A percentile compares a stretch with the other conserved stretches of the same genome.
Evolutionary conservation across 495 filamentous ascomycete genomes (phyloP).

Genomic region (Neurospora hispaniola): DNA sequence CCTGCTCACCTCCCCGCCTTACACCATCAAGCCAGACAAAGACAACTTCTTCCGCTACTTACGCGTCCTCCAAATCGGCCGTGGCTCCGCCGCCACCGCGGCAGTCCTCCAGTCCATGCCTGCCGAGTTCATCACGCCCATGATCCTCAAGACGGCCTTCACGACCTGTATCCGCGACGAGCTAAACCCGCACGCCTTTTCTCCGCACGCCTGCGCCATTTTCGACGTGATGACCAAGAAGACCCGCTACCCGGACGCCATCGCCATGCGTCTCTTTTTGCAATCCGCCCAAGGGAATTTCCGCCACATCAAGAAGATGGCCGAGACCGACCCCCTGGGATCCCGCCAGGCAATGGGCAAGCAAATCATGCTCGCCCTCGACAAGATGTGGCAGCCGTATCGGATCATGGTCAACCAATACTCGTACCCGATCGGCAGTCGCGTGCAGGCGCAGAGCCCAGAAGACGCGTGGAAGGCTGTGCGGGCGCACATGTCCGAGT

Average conservation of each 20-base stretch:
- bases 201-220: conserved; percentile 41
- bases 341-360: conserved; percentile 19
- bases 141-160: conserved; percentile 63
- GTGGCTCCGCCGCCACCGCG: conserved; percentile 45
- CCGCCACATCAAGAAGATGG: conserved; percentile 9
- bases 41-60: conserved; percentile 58
- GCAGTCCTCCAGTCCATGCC: conserved; percentile 44
- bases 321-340: conserved; percentile 1
- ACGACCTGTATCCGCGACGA: conserved; percentile 57
- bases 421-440: conserved; percentile 6
- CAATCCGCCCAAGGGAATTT: conserved; percentile 25
- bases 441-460: conserved; percentile 6
- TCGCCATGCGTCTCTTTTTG: conserved; percentile 29
- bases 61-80: conserved; percentile 51
- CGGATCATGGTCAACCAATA: conserved; percentile 17
- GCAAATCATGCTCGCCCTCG: conserved; percentile 26
- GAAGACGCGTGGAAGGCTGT: conserved; percentile 3
- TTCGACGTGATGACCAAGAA: conserved; percentile 44
- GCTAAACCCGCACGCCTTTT: conserved; percentile 52
- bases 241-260: conserved; percentile 33
- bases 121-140: conserved; percentile 24
- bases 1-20: conserved; percentile 41
- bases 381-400: conserved; percentile 30
- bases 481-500: conserved; percentile 19
- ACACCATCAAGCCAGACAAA: conserved; percentile 54